Base-by-base conservation (phyloP, 768 basidiomycete species). In the Podaxis sp. region DNA sequence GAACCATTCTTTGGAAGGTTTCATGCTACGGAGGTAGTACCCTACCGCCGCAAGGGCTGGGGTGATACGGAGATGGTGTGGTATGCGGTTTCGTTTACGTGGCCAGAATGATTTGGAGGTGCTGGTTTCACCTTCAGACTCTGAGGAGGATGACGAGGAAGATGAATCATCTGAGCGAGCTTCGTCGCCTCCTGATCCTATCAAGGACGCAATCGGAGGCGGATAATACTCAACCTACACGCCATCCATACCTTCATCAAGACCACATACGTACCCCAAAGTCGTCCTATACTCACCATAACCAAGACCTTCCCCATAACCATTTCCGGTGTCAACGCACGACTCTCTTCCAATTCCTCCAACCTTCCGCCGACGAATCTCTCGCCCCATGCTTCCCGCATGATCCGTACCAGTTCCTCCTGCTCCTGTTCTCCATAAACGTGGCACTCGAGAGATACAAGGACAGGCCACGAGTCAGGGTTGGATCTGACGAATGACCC, bases 401-500 rank as follows among this genome's bases (percentile, higher is more conserved):
- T 80, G 49, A 83, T 76, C 28, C 71, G 68, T 10, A 88, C 83
- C n/a, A 88, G 71, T 65, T 86, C 80, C 20, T 72, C 70, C 68
- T 88, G 87, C 0, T 77, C 78, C 28, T 74, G 73, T 0, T 78
- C 70, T 17, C 77, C 78, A 11, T 61, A 55, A 26, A 88, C 86
- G 63, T 88, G 87, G 66, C 86, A 87, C 68, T 88, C 87, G 3
- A 88, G 75, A 41, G 82, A 84, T 54, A 88, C 79, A 62, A 87
- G 68, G 20, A 87, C 76, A 2, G 87, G 87, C 83, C 85, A 87
- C 51, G 80, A 77, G 1, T 66, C 74, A 0, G 75, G 70, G 1
- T 66, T 74, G 0, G 75, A 71, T 2, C 71, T 64, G 17, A 87
- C 69, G 2, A 77, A 74, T 12, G 78, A 71, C 1, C 77, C 79